Base-by-base conservation (phyloP, 2,329 filamentous ascomycete genomes). In the Ophiocordyceps robertsii region DNA sequence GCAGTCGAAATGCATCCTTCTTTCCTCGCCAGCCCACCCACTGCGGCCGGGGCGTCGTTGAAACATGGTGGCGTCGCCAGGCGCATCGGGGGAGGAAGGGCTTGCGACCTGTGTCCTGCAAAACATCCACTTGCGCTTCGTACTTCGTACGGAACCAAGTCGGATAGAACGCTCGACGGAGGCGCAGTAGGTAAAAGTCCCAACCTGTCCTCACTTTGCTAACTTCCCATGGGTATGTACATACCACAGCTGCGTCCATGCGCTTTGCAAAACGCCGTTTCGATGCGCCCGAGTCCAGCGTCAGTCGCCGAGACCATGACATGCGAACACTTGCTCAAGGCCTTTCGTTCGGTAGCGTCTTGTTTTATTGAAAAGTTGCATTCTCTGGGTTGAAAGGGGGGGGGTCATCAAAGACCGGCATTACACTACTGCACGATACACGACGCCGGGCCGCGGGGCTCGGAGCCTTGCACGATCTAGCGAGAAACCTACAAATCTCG, bases 1-100 rank as follows among this genome's bases (percentile, higher is more conserved):
- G 24, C 24, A 27, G 24, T 27, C 24, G 24, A 9, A 6, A 27
- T 27, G 24, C 24, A 27, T 9, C 24, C 24, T 6, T 9, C 24
- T 27, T 27, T 27, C 6, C 24, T 27, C 24, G 24, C 24, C 24
- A 27, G 24, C 24, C 24, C 9, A 27, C 24, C 24, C 24, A 6
- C 33, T 17, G n/a, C 14, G 33, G 14, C 33, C 33, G 41, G 41
- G 41, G 40, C 39, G 47, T 37, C 40, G 42, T 49, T 49, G 51
- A 52, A 52, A 53, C 51, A 45, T 38, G 39, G 48, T 48, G 50
- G 49, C 49, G 47, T 46, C 53, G 57, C 47, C 45, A 53, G 52
- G 44, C 43, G 30, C 37, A 30, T 36, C n/a, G 33, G 6, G 14
- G 3, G 33, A 36, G 33, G 16, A 38, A 37, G 31, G 27, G 32